These are phyloP conservation scores for Suhomyces bokatorum DNA, from an alignment of 1,139 yeast species.

Conservation along the genomic window DNA sequence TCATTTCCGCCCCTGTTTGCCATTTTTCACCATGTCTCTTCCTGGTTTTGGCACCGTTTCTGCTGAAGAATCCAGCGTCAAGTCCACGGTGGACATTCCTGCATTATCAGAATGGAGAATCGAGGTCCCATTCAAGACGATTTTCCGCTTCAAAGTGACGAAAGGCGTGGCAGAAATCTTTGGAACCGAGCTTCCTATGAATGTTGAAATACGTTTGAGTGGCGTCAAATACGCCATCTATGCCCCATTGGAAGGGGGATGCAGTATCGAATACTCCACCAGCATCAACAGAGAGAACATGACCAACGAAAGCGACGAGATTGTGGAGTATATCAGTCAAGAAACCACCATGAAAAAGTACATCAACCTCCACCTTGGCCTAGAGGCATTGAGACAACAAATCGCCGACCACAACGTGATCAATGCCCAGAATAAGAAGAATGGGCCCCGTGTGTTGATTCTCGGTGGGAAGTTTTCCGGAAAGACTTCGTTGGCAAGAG, in stretches of 20 bases:
- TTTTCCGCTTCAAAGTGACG: conserved; percentile 54
- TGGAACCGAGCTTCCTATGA: conserved; percentile 87
- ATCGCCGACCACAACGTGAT: conserved; percentile 28
- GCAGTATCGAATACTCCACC: conserved; percentile 49
- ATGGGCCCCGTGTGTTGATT: conserved; percentile 70
- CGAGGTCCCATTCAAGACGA: conserved; percentile 64
- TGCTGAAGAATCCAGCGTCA: conserved; percentile 13
- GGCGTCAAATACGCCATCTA: conserved; percentile 59
- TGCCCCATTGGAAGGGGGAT: conserved; percentile 58
- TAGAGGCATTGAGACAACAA: conserved; percentile 60
- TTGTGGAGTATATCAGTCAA: conserved; percentile 64
- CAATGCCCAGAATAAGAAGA: conserved; percentile 13
- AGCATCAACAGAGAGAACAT: conserved; percentile 49
- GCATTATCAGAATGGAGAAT: conserved; percentile 79
- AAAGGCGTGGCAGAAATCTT: conserved; percentile 84
- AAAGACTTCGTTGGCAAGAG: conserved; percentile 72
- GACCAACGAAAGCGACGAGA: conserved; percentile 36
- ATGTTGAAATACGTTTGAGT: conserved; percentile 60
- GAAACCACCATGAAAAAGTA: conserved; percentile 68
- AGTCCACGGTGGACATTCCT: conserved; percentile 32
- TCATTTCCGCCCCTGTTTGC: background rate
- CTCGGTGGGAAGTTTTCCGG: conserved; percentile 77
- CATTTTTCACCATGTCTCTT: conserved; percentile 15
- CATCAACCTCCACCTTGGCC: conserved; percentile 71
- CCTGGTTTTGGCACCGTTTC: conserved; percentile 19